phyloP scores from a whole-genome alignment of 1,139 yeast species.

The Lodderomyces elongisporus region DNA sequence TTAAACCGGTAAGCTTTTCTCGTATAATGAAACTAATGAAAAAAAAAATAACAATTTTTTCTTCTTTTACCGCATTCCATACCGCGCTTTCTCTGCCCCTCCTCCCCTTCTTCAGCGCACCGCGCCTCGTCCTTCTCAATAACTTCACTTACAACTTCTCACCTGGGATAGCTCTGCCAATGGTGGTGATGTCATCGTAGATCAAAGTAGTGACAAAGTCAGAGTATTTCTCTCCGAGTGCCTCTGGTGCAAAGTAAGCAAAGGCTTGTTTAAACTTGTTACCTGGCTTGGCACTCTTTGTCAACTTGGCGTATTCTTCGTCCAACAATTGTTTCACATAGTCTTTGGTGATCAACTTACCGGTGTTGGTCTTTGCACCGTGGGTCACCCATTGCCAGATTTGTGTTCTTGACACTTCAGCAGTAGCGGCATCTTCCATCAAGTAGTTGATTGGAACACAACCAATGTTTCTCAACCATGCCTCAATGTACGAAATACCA shows the following conservation, averaged over 20 bases:
- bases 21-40: no score
- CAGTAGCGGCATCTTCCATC: conserved; percentile 89
- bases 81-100: no score
- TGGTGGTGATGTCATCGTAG: conserved; percentile 63
- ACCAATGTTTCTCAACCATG: conserved; percentile 77
- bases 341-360: conserved; percentile 52
- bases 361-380: conserved; percentile 57
- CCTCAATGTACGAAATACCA: conserved; percentile 76
- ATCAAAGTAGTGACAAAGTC: conserved; percentile 70
- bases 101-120: no score
- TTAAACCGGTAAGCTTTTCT: no score
- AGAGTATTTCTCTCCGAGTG: conserved; percentile 60
- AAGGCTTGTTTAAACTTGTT: conserved; percentile 62
- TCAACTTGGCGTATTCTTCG: conserved; percentile 60
- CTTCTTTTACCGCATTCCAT: no score
- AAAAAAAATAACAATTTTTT: no score
- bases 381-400: conserved; percentile 84
- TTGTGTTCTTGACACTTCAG: conserved; percentile 79
- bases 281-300: conserved; percentile 43
- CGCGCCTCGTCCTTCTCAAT: no score
- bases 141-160: conserved; percentile 33
- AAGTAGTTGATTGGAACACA: conserved; percentile 78
- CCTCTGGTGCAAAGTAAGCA: conserved; percentile 60
- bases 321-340: conserved; percentile 51
- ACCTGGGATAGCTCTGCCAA: conserved; percentile 43